Base-by-base conservation (phyloP, 2,329 filamentous ascomycete genomes). In the Calonectria fujianensis region DNA sequence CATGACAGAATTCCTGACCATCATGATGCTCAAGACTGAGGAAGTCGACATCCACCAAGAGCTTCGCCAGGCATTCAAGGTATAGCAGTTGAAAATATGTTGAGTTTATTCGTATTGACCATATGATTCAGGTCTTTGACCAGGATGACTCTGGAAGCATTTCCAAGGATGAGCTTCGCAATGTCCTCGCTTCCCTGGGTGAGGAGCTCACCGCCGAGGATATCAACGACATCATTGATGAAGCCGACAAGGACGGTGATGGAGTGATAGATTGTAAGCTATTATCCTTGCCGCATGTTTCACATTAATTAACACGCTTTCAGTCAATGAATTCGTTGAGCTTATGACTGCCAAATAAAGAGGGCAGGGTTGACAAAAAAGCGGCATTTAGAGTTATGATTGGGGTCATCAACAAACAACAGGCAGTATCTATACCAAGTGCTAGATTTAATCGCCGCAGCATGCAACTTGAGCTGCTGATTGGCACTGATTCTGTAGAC, bases 1-100 rank as follows among this genome's bases (percentile, higher is more conserved):
- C 31, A n/a, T 29, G 57, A n/a, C 83, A 96, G 95, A 97, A 84
- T 97, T 97, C 87, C 89, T 97, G 74, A 96, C 94, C 77, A 97
- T 97, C 95, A 97, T 97, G 95, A 94, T 94, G 75, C 92, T 94
- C 83, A 97, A 97, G 89, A 96, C 96, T 94, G 96, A 96, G 90
- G 94, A 96, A 83, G 96, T 94, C 80, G 95, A 97, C 84, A 96
- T 94, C 65, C 95, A 97, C 87, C 95, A 96, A 87, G 95, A 97
- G 85, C 96, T 97, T 80, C 92, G 95, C 81, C 94, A 96, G 86
- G 94, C 94, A 20, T 96, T 96, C 91, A 96, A 96, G 90, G 94
- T 95, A 67, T 16, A 74, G 69, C 6, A 13, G 37, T 16, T 59
- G 27, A 20, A 20, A 4, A 31, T 9, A 16, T 35, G 20, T 48